Evolutionary conservation across 306 rosid species (phyloP).

Genomic region (Quercus glauca): DNA sequence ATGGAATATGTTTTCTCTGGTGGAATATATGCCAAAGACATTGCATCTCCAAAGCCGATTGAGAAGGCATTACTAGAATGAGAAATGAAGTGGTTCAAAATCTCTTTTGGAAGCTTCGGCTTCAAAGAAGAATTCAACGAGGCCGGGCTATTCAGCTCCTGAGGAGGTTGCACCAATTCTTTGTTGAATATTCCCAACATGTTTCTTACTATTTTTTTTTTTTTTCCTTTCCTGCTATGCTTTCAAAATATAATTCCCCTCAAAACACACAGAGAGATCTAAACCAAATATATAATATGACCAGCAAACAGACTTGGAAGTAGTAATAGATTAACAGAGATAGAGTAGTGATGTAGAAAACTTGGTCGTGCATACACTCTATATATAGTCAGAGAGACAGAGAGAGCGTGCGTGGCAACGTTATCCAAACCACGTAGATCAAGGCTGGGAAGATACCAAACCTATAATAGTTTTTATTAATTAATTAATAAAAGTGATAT

Average conservation of each 20-base stretch:
- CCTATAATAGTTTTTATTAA: too few species aligned
- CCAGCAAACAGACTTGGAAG: not conserved
- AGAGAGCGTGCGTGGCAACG: conserved; percentile 44
- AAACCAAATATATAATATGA: not conserved
- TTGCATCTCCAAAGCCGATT: conserved; percentile 52
- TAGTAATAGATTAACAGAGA: not conserved
- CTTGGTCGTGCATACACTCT: not conserved
- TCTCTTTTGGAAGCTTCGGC: conserved; percentile 52
- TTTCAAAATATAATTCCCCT: not conserved
- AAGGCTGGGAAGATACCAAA: not conserved
- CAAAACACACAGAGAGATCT: not conserved
- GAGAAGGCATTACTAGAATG: conserved; percentile 47
- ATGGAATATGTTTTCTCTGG: conserved; percentile 15
- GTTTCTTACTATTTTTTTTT: not conserved
- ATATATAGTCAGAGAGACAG: conserved; percentile 16
- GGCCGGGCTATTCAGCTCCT: conserved; percentile 87
- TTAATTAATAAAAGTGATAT: too few species aligned
- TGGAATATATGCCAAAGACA: conserved; percentile 53
- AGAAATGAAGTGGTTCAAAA: conserved; percentile 46
- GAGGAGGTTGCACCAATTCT: conserved; percentile 69
- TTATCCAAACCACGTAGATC: conserved; percentile 44
- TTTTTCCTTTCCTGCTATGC: too few species aligned
- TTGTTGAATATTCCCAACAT: conserved; percentile 90
- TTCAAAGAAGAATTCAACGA: conserved; percentile 35
- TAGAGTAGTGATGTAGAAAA: conserved; percentile 15